Conservation (phyloP, 2,329 filamentous ascomycete species). For the Xylariaceae sp. region DNA sequence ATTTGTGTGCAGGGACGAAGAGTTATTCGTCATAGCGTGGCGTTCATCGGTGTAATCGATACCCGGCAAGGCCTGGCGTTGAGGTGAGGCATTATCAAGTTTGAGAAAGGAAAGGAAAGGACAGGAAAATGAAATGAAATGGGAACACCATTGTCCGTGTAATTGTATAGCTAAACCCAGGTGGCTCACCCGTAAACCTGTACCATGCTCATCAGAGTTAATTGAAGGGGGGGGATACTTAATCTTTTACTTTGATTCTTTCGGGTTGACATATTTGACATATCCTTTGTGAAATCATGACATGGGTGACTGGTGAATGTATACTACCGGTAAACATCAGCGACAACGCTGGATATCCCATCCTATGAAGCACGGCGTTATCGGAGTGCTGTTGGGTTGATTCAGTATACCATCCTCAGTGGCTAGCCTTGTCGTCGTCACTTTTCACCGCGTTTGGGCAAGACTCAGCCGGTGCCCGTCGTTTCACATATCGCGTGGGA, state of each 20-base stretch:
- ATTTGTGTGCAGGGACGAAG: constrained; percentile 4
- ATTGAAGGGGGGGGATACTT: not conserved
- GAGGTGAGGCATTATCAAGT: constrained; percentile 1
- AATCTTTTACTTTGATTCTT: not conserved
- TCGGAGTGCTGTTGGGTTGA: too few relatives aligned
- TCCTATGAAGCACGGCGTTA: too few relatives aligned
- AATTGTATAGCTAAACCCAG: constrained; percentile 4
- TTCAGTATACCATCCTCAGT: too few relatives aligned
- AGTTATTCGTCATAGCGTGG: constrained; percentile 11
- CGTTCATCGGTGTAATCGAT: constrained; percentile 14
- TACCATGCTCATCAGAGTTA: not conserved
- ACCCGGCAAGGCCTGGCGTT: constrained; percentile 10
- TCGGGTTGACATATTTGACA: not conserved
- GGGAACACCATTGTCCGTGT: not conserved
- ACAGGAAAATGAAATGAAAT: not conserved
- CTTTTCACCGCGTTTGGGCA: too few relatives aligned
- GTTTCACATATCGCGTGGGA: too few relatives aligned
- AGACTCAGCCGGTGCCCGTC: too few relatives aligned
- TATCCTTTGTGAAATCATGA: not conserved
- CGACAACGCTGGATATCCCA: too few relatives aligned
- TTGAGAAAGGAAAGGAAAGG: not conserved
- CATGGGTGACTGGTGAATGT: not conserved
- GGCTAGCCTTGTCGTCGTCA: too few relatives aligned
- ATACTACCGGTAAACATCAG: too few relatives aligned
- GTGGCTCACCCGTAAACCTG: not conserved